Evolutionary conservation across 768 basidiomycete genomes (phyloP).

Genomic region (Lentinula sp.): DNA sequence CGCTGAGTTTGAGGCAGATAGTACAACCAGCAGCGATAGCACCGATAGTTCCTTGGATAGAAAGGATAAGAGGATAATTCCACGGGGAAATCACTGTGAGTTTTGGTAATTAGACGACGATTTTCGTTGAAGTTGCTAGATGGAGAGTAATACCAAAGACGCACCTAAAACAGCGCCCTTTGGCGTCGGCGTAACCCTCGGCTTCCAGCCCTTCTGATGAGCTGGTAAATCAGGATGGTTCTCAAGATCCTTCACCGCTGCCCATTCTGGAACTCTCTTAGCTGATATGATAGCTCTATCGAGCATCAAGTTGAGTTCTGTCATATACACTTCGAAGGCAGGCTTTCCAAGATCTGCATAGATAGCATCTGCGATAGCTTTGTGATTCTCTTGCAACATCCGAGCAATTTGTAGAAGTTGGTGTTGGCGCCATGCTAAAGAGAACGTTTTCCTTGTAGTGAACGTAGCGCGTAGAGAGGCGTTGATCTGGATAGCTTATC

Average conservation of each 20-base stretch:
- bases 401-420: conserved; percentile 19
- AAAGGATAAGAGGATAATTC: conserved; percentile 59
- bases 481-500: conserved; percentile 6
- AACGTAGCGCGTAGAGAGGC: conserved; percentile 12
- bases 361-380: conserved; percentile 12
- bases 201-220: conserved; percentile 14
- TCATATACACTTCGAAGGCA: conserved; percentile 12
- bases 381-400: conserved; percentile 18
- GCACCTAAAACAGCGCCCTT: conserved; percentile 19
- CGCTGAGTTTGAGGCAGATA: conserved; percentile 64
- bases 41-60: conserved; percentile 54
- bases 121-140: background rate
- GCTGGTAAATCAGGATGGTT: conserved; percentile 8
- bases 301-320: conserved; percentile 14
- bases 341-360: conserved; percentile 15
- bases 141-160: background rate
- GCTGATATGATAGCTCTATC: conserved; percentile 11
- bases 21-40: conserved; percentile 74
- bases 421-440: conserved; percentile 16
- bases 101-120: conserved; percentile 20
- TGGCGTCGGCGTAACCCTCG: conserved; percentile 15
- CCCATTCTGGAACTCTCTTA: conserved; percentile 17
- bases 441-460: conserved; percentile 14
- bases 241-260: conserved; percentile 10
- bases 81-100: conserved; percentile 30